phyloP scores from a whole-genome alignment of 805 yeast genomes.

The Suhomyces emberorum region DNA sequence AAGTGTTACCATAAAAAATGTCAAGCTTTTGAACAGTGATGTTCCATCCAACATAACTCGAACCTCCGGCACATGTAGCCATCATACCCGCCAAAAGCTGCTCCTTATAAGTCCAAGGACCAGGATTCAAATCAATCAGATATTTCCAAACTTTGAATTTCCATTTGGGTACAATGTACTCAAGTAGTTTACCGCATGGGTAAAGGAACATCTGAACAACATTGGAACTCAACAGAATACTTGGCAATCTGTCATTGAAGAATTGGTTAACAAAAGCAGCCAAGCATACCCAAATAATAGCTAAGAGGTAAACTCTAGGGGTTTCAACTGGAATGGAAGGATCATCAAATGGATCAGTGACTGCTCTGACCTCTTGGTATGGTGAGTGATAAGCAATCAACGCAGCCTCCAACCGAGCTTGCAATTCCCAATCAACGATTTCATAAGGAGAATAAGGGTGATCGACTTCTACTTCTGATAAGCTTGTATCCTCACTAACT shows the following conservation, averaged over 20 bases:
- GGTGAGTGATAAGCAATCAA: conserved; percentile 25
- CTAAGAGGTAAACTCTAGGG: conserved; percentile 25
- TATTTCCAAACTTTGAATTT: conserved; percentile 19
- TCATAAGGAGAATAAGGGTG: neutral
- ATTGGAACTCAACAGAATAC: conserved; percentile 11
- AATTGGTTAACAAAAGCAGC: conserved; percentile 15
- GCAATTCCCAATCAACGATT: conserved; percentile 16
- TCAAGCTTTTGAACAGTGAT: conserved; percentile 10
- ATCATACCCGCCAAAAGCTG: conserved; percentile 5
- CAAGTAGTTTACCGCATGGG: conserved; percentile 14
- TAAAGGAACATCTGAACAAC: conserved; percentile 17
- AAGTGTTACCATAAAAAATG: conserved; percentile 10
- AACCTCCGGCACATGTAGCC: conserved; percentile 23
- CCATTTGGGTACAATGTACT: conserved; percentile 13
- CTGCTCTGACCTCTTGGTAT: conserved; percentile 30
- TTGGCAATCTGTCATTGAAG: conserved; percentile 15
- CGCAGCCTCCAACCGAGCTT: conserved; percentile 17
- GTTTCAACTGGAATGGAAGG: conserved; percentile 34
- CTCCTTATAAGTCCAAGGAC: conserved; percentile 21
- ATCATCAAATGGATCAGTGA: conserved; percentile 23
- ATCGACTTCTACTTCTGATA: neutral
- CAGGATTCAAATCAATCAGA: conserved; percentile 22
- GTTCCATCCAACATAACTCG: conserved; percentile 21
- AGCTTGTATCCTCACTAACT: conserved; percentile 23
- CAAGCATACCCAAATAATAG: conserved; percentile 16